These are phyloP conservation scores for Phaeosphaeriaceae sp. DNA, from an alignment of 2,329 filamentous ascomycete species.

Conservation along the genomic window DNA sequence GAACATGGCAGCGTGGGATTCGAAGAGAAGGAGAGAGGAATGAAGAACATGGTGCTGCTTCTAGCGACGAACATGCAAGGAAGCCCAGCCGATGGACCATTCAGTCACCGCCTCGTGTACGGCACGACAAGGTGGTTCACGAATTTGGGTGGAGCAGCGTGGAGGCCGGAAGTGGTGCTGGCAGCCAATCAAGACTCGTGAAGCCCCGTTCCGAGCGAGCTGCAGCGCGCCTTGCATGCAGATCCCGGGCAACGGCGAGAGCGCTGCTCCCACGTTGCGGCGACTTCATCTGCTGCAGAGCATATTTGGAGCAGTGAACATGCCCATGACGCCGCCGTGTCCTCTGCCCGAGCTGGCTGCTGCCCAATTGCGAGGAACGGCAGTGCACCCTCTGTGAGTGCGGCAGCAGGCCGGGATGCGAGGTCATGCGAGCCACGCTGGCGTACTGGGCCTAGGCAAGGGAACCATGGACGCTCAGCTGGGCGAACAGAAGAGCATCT, in stretches of 20 bases:
- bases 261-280: constrained; percentile 10
- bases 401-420: neutral
- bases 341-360: neutral
- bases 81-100: constrained; percentile 20
- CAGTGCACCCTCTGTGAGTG: constrained; percentile 2
- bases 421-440: constrained; percentile 11
- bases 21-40: constrained; percentile 10
- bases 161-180: constrained; percentile 19
- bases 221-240: constrained; percentile 10
- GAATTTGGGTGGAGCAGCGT: constrained; percentile 16
- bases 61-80: constrained; percentile 10
- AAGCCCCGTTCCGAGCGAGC: constrained; percentile 13
- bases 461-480: constrained; percentile 2
- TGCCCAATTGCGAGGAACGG: neutral
- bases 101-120: constrained; percentile 38
- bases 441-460: neutral
- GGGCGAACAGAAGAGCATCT: neutral
- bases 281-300: constrained; percentile 1
- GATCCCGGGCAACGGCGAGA: constrained; percentile 11
- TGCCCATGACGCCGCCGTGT: neutral
- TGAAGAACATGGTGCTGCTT: constrained; percentile 7
- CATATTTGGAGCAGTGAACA: neutral
- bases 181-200: constrained; percentile 20
- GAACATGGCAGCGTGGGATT: constrained; percentile 35
- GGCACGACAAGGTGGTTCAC: constrained; percentile 19